phyloP scores from a whole-genome alignment of 805 yeast genomes.

The Nadsonia fulvescens region DNA sequence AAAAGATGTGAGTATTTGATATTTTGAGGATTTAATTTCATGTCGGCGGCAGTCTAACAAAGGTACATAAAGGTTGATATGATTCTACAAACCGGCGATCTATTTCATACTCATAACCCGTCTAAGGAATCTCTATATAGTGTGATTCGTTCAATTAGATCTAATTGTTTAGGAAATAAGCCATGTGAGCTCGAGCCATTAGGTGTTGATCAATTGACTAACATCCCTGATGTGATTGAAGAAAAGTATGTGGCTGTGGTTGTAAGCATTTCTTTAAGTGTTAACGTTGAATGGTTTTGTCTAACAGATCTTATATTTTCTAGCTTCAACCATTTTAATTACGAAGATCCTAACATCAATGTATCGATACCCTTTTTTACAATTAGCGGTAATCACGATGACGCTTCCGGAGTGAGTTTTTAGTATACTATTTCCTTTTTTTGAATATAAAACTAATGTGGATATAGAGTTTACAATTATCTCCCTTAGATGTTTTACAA shows the following conservation, averaged over 20 bases:
- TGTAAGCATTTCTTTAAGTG: too few species aligned
- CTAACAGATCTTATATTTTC: not conserved
- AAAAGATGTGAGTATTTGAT: slow-evolving; percentile 28
- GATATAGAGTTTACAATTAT: slow-evolving; percentile 26
- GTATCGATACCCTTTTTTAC: slow-evolving; percentile 82
- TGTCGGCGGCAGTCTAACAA: not conserved
- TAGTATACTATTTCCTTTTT: not conserved
- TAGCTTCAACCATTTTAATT: slow-evolving; percentile 46
- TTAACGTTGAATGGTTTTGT: too few species aligned
- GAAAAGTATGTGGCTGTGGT: too few species aligned
- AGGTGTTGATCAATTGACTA: slow-evolving; percentile 32
- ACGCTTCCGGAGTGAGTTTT: slow-evolving; percentile 67
- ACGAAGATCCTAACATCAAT: slow-evolving; percentile 80
- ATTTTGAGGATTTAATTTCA: not conserved
- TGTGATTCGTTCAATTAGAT: slow-evolving; percentile 53
- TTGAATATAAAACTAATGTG: too few species aligned
- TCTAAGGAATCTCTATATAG: slow-evolving; percentile 71
- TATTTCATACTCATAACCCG: slow-evolving; percentile 83
- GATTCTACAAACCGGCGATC: slow-evolving; percentile 82
- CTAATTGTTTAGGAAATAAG: slow-evolving; percentile 63
- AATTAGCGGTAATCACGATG: slow-evolving; percentile 93
- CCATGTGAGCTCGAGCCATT: slow-evolving; percentile 69
- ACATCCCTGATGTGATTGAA: too few species aligned
- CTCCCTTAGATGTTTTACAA: slow-evolving; percentile 72
- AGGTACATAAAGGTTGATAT: slow-evolving; percentile 36